Conservation (phyloP, 2,329 filamentous ascomycete genomes). For the Trichoderma endophyticum region DNA sequence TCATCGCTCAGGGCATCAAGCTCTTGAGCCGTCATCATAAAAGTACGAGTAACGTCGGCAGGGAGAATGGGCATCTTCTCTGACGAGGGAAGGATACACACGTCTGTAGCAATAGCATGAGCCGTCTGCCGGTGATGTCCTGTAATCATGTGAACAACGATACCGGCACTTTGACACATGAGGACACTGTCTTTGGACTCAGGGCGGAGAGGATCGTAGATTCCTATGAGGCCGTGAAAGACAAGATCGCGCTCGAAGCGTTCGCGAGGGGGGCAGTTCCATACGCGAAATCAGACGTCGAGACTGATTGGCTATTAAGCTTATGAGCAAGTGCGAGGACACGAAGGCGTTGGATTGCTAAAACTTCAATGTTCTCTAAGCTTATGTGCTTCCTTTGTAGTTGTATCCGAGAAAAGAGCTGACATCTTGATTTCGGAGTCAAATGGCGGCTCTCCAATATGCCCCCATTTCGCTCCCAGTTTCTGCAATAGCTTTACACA, state of each 20-base stretch:
- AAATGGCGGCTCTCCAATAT: too few species aligned
- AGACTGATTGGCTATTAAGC: constrained; percentile 11
- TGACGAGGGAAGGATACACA: constrained; percentile 54
- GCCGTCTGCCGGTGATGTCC: constrained; percentile 62
- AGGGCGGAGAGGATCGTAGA: constrained; percentile 65
- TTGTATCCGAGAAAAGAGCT: constrained; percentile 44
- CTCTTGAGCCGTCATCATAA: constrained; percentile 61
- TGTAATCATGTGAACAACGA: constrained; percentile 63
- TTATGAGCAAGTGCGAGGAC: constrained; percentile 59
- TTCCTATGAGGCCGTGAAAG: constrained; percentile 63
- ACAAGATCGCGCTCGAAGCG: constrained; percentile 52
- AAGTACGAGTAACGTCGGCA: constrained; percentile 50
- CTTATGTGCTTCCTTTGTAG: constrained; percentile 42
- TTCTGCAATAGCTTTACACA: constrained; percentile 31
- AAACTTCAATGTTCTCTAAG: constrained; percentile 61
- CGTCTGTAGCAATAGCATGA: constrained; percentile 56
- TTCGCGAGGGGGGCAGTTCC: constrained; percentile 21
- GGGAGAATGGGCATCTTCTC: constrained; percentile 42
- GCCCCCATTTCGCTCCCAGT: constrained; percentile 32
- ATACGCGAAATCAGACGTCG: constrained; percentile 30
- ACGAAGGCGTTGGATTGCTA: constrained; percentile 63
- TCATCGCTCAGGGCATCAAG: constrained; percentile 62
- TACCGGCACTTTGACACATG: constrained; percentile 56
- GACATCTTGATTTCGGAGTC: too few species aligned
- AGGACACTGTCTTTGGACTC: constrained; percentile 55